Percentiles rank a stretch among this genome's conserved stretches.
Evolutionary conservation across 495 filamentous ascomycete species (phyloP).

Genomic region (Podospora conica): DNA sequence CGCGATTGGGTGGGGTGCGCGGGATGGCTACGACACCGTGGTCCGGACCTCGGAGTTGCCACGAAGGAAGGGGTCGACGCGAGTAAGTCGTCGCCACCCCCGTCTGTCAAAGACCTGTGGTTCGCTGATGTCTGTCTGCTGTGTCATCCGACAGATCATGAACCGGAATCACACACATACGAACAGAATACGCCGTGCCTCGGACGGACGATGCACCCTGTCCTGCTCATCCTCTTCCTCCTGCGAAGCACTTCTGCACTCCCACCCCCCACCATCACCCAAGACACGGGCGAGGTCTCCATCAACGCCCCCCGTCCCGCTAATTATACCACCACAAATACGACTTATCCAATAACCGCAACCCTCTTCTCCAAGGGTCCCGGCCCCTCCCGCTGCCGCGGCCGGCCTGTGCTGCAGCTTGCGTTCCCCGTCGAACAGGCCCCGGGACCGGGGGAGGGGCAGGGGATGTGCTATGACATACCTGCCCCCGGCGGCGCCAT

Average conservation of each 20-base stretch:
- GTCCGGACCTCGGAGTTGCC: not conserved
- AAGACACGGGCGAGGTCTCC: conserved; percentile 32
- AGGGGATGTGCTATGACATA: conserved; percentile 37
- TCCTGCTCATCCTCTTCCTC: not conserved
- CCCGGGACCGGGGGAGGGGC: conserved; percentile 12
- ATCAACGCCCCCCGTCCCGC: conserved; percentile 25
- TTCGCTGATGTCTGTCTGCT: not conserved
- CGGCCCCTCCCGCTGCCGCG: conserved; percentile 34
- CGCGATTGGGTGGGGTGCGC: not conserved
- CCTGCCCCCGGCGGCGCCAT: conserved; percentile 21
- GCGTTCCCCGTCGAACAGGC: conserved; percentile 20
- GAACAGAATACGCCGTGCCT: not conserved
- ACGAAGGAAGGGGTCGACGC: too few species aligned
- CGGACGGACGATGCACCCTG: not conserved
- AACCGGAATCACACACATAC: not conserved
- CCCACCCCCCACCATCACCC: conserved; percentile 13
- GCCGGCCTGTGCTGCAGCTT: conserved; percentile 23
- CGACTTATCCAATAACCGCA: conserved; percentile 26
- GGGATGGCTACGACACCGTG: too few species aligned
- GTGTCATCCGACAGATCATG: not conserved
- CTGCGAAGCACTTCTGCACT: not conserved
- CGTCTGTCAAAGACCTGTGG: not conserved
- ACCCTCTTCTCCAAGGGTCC: conserved; percentile 34
- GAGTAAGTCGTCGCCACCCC: not conserved
- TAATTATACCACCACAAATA: conserved; percentile 15